Conservation (phyloP, 1,284 basidiomycete genomes). For the Ceratobasidium sp. region DNA sequence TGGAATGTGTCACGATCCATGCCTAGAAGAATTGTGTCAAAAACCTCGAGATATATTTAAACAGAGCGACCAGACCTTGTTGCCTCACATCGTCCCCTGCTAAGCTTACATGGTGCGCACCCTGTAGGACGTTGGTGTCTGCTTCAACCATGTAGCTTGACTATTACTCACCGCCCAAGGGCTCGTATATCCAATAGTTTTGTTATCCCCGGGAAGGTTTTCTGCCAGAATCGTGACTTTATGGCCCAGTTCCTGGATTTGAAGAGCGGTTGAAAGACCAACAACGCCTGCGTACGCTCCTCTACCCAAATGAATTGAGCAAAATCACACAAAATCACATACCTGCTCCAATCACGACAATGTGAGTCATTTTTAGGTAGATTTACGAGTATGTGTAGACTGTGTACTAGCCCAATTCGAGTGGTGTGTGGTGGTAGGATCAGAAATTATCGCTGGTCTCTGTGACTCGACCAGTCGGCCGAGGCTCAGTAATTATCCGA, state of each 20-base stretch:
- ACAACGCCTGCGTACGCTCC: constrained; percentile 68
- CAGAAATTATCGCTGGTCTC: too few species aligned
- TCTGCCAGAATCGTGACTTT: constrained; percentile 76
- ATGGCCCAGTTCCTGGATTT: constrained; percentile 71
- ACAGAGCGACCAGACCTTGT: constrained; percentile 61
- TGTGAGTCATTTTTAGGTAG: constrained; percentile 13
- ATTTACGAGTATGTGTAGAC: neutral
- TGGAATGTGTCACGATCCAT: constrained; percentile 76
- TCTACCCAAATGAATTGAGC: neutral
- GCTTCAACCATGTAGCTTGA: neutral
- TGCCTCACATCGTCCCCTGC: constrained; percentile 65
- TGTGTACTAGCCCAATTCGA: too few species aligned
- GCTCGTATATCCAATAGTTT: constrained; percentile 77
- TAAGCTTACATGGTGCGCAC: constrained; percentile 77
- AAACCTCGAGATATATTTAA: neutral
- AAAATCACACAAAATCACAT: neutral
- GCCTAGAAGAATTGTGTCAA: neutral
- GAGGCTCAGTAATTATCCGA: too few species aligned
- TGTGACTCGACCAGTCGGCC: too few species aligned
- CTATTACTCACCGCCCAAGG: constrained; percentile 76
- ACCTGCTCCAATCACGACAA: constrained; percentile 39
- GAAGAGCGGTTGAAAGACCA: constrained; percentile 77
- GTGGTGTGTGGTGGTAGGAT: too few species aligned
- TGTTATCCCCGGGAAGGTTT: constrained; percentile 73
- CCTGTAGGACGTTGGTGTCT: constrained; percentile 55